Evolutionary conservation across 2,329 filamentous ascomycete species (phyloP).

Genomic region (Eutypella sp.): DNA sequence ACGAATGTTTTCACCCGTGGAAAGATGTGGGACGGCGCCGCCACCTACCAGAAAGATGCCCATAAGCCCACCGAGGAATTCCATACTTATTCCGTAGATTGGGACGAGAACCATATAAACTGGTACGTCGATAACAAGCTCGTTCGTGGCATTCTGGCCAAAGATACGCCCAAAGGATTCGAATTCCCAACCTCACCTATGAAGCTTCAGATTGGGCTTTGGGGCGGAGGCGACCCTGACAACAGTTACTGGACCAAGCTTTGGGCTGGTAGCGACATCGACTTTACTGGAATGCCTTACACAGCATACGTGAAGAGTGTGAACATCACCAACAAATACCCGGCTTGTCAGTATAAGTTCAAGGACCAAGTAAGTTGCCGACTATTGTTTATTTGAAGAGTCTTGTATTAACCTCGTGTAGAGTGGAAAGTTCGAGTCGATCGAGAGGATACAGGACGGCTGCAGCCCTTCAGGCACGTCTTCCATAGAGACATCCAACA

Average conservation of each 20-base stretch:
- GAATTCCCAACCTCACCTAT: constrained; percentile 26
- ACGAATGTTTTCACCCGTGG: constrained; percentile 23
- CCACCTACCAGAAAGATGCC: constrained; percentile 20
- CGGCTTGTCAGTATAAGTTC: constrained; percentile 25
- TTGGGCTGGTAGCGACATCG: constrained; percentile 27
- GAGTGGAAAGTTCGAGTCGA: constrained; percentile 20
- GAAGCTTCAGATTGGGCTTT: constrained; percentile 27
- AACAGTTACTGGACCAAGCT: constrained; percentile 24
- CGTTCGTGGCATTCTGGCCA: constrained; percentile 19
- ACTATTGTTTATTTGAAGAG: not conserved
- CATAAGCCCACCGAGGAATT: constrained; percentile 24
- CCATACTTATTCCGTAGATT: constrained; percentile 29
- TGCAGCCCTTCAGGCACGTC: constrained; percentile 9
- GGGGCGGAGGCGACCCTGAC: constrained; percentile 25
- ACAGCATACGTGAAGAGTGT: constrained; percentile 27
- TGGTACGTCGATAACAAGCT: constrained; percentile 26
- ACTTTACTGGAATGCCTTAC: constrained; percentile 21
- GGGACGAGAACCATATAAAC: constrained; percentile 22
- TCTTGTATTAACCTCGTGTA: constrained; percentile 13
- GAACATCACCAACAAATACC: constrained; percentile 28
- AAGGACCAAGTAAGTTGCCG: constrained; percentile 20
- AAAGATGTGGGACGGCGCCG: constrained; percentile 27
- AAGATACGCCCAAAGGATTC: constrained; percentile 18
- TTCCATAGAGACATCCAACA: constrained; percentile 2
- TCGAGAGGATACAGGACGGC: constrained; percentile 20